A percentile compares a stretch with the other conserved stretches of the same genome.
Conservation (phyloP, 129 eudicot species). For the Tagetes patula region DNA sequence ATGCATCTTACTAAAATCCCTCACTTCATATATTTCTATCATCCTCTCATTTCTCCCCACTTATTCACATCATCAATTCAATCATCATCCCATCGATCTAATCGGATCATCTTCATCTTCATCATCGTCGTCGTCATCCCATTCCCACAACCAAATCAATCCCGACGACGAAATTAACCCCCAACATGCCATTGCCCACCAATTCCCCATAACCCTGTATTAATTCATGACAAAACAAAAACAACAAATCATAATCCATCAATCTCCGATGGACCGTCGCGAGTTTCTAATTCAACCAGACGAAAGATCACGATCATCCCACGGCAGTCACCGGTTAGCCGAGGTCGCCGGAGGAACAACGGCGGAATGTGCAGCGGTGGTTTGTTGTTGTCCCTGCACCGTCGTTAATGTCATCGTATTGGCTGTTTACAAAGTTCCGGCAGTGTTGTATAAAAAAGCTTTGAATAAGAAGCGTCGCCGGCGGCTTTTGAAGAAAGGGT, state of each 20-base stretch:
- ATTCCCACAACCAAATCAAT: not conserved
- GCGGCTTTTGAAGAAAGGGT: conserved; percentile 40
- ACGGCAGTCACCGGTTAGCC: conserved; percentile 37
- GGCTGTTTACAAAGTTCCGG: conserved; percentile 71
- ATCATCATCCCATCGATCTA: not conserved
- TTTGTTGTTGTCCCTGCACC: conserved; percentile 73
- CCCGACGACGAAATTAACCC: conserved; percentile 19
- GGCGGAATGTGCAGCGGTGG: conserved; percentile 84
- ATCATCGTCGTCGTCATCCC: conserved; percentile 20
- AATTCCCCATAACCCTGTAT: not conserved
- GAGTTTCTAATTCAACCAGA: conserved; percentile 29
- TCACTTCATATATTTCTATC: not conserved
- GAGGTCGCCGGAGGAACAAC: conserved; percentile 83
- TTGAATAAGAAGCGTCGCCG: conserved; percentile 45
- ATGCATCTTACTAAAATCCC: too few relatives aligned
- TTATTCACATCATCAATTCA: not conserved
- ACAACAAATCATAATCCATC: too few relatives aligned
- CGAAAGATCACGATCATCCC: conserved; percentile 32
- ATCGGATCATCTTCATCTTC: not conserved
- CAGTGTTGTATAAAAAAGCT: conserved; percentile 67
- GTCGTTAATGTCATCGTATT: conserved; percentile 47
- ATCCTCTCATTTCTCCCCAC: conserved; percentile 23
- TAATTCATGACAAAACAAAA: too few relatives aligned
- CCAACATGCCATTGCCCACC: conserved; percentile 18
- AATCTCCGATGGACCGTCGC: conserved; percentile 34